Evolutionary conservation across 352 stramenopile genomes (phyloP).

Genomic region (Phytophthora fragariae): DNA sequence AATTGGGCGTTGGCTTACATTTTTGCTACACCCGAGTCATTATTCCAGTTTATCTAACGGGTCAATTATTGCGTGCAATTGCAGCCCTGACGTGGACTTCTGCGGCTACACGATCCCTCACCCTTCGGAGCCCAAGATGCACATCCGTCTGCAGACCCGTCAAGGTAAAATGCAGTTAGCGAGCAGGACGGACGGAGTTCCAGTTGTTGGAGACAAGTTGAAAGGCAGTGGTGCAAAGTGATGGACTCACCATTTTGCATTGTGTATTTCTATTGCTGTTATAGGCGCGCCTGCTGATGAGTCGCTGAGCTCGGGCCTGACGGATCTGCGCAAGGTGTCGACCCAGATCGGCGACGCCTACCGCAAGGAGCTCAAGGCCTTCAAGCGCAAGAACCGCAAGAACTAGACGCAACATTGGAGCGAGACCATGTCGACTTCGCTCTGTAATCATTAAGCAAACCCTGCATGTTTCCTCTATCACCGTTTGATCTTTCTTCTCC

Average conservation of each 20-base stretch:
- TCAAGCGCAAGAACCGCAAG: constrained; percentile 82
- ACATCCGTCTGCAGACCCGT: constrained; percentile 93
- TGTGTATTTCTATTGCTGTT: constrained; percentile 6
- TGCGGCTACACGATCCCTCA: constrained; percentile 96
- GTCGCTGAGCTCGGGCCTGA: constrained; percentile 65
- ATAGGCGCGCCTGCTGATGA: constrained; percentile 70
- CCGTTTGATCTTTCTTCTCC: background rate
- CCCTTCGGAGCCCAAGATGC: constrained; percentile 95
- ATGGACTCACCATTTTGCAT: no score
- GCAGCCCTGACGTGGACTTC: constrained; percentile 92
- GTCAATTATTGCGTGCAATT: constrained; percentile 19
- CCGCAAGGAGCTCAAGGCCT: constrained; percentile 85
- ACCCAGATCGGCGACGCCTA: constrained; percentile 79
- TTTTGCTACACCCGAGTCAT: background rate
- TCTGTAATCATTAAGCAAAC: constrained; percentile 35
- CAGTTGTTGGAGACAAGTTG: background rate
- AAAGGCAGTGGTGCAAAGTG: no score
- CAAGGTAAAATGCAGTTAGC: constrained; percentile 42
- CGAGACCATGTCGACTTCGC: background rate
- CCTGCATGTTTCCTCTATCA: constrained; percentile 18
- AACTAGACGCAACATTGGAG: constrained; percentile 42
- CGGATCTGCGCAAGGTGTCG: constrained; percentile 78
- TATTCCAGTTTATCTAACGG: background rate
- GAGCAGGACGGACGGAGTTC: background rate
- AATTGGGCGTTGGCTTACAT: background rate